phyloP scores from a whole-genome alignment of 176 grass and related monocot species.

The Saccharum spontaneum region DNA sequence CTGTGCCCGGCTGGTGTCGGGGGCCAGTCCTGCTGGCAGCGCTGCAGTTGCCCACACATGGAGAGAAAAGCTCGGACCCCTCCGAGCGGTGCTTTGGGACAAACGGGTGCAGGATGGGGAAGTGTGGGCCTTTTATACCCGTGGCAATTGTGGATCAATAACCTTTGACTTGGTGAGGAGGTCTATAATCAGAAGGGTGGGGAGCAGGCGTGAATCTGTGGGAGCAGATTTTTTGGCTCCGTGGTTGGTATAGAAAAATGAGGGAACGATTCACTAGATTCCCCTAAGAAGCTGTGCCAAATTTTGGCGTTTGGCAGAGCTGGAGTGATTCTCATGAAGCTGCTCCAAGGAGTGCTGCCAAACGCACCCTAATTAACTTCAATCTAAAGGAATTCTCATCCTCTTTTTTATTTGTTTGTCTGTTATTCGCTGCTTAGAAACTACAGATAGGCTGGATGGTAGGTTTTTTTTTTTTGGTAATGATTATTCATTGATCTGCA shows the following conservation, averaged over 20 bases:
- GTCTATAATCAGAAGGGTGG: too few relatives aligned
- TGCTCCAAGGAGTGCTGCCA: background rate
- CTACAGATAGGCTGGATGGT: background rate
- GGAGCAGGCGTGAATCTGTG: background rate
- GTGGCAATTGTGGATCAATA: too few relatives aligned
- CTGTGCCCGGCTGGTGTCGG: too few relatives aligned
- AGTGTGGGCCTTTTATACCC: too few relatives aligned
- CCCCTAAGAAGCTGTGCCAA: background rate
- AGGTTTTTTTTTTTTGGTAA: background rate
- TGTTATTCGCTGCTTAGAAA: background rate
- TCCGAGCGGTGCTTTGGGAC: too few relatives aligned
- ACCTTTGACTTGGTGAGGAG: too few relatives aligned
- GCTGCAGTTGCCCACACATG: too few relatives aligned
- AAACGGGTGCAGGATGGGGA: too few relatives aligned
- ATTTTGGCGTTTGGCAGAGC: background rate
- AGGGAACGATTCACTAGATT: background rate
- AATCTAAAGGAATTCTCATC: background rate
- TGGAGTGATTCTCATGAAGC: background rate
- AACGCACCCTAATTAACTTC: background rate
- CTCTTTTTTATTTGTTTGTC: background rate
- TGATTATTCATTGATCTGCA: slow-evolving; percentile 9
- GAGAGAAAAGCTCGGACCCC: too few relatives aligned
- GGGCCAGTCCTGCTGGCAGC: too few relatives aligned
- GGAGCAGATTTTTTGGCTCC: background rate
- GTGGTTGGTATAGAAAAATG: background rate